A percentile compares a stretch with the other conserved stretches of the same genome.
These are phyloP conservation scores for Aspergillus incahuasiensis DNA, from an alignment of 495 filamentous ascomycete species.

Conservation along the genomic window DNA sequence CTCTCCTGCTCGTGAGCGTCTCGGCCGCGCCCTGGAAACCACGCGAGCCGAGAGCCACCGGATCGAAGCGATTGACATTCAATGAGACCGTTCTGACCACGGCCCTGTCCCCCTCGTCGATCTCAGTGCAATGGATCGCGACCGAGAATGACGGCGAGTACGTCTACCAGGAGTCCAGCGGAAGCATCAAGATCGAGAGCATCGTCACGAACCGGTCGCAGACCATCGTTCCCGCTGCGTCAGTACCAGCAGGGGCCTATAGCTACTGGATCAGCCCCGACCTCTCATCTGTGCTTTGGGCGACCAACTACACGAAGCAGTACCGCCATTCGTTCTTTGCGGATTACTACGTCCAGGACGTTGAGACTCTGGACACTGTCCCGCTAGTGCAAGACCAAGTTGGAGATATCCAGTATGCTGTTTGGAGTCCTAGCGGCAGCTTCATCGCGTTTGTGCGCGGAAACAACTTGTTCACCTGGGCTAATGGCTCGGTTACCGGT, in stretches of 20 bases:
- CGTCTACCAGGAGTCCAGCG: slow-evolving; percentile 14
- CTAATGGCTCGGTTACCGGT: slow-evolving; percentile 9
- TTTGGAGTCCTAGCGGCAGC: slow-evolving; percentile 15
- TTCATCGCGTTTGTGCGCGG: slow-evolving; percentile 20
- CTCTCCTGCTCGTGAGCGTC: neutral
- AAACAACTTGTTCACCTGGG: slow-evolving; percentile 17
- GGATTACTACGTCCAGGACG: slow-evolving; percentile 22
- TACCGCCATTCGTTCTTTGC: slow-evolving; percentile 21
- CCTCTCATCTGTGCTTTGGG: slow-evolving; percentile 20
- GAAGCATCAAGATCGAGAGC: slow-evolving; percentile 17
- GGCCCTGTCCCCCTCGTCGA: slow-evolving; percentile 11
- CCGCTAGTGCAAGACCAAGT: slow-evolving; percentile 12
- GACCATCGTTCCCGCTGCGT: slow-evolving; percentile 15
- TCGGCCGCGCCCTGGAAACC: slow-evolving; percentile 11
- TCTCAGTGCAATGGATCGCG: slow-evolving; percentile 18
- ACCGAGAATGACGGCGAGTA: slow-evolving; percentile 16
- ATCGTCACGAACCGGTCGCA: slow-evolving; percentile 19
- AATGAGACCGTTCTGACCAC: slow-evolving; percentile 15
- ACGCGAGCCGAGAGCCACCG: slow-evolving; percentile 5
- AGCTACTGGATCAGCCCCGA: slow-evolving; percentile 18
- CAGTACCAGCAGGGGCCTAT: slow-evolving; percentile 7
- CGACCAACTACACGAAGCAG: slow-evolving; percentile 19
- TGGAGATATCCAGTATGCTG: slow-evolving; percentile 19
- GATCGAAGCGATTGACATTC: slow-evolving; percentile 15
- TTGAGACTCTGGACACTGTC: slow-evolving; percentile 9